Percentiles rank a stretch among this genome's conserved stretches.
These are phyloP conservation scores for Termitomyces sp. DNA, from an alignment of 768 basidiomycete species.

Conservation along the genomic window DNA sequence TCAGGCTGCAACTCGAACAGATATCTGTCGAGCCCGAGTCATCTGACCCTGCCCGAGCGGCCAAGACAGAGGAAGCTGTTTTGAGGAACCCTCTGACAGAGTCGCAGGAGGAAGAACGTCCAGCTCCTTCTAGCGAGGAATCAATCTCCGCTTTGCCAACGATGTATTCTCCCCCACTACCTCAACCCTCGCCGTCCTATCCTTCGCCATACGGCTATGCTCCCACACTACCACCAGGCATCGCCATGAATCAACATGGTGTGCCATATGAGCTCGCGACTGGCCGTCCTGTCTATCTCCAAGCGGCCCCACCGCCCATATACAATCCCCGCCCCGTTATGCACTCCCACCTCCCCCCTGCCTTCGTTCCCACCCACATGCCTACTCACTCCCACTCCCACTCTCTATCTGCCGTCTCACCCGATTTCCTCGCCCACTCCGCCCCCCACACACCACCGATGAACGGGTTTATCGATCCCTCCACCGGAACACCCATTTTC, in stretches of 20 bases:
- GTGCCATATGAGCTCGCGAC: slow-evolving; percentile 81
- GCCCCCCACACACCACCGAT: slow-evolving; percentile 58
- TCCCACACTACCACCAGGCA: slow-evolving; percentile 64
- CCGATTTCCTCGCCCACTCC: slow-evolving; percentile 54
- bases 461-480: slow-evolving; percentile 62
- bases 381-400: slow-evolving; percentile 55
- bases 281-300: slow-evolving; percentile 74
- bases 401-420: slow-evolving; percentile 38
- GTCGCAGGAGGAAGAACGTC: slow-evolving; percentile 17
- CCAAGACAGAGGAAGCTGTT: slow-evolving; percentile 47
- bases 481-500: slow-evolving; percentile 69
- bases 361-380: slow-evolving; percentile 61
- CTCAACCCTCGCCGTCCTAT: slow-evolving; percentile 53
- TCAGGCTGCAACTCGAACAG: slow-evolving; percentile 37
- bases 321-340: slow-evolving; percentile 67
- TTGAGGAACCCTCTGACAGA: slow-evolving; percentile 33
- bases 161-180: slow-evolving; percentile 36
- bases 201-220: slow-evolving; percentile 66
- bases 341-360: slow-evolving; percentile 48
- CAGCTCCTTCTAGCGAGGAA: slow-evolving; percentile 18
- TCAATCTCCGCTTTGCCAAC: slow-evolving; percentile 40
- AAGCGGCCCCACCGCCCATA: slow-evolving; percentile 53
- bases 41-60: slow-evolving; percentile 32
- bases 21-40: slow-evolving; percentile 29
- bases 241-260: slow-evolving; percentile 71